A percentile compares a stretch with the other conserved stretches of the same genome.
Conservation (phyloP, 179 eudicot species). For the Camellia oleifera region DNA sequence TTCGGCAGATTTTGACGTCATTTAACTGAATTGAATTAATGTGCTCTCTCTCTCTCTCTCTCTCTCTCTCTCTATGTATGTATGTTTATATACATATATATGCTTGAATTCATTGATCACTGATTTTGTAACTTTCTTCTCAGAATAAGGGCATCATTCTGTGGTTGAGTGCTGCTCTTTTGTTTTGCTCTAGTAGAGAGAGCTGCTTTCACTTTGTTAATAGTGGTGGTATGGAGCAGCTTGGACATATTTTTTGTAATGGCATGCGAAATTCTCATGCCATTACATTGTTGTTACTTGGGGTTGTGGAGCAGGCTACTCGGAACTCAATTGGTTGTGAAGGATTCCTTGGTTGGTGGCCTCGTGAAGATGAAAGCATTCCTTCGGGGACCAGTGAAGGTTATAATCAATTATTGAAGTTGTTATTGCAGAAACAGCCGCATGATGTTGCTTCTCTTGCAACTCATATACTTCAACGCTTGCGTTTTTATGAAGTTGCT, state of each 20-base stretch:
- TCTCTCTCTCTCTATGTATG: neutral
- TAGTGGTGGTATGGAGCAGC: conserved; percentile 84
- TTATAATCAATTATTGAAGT: conserved; percentile 77
- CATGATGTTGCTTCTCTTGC: conserved; percentile 90
- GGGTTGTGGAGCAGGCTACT: conserved; percentile 89
- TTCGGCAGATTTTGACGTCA: neutral
- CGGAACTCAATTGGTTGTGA: conserved; percentile 86
- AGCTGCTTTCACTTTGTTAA: conserved; percentile 91
- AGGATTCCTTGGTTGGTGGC: conserved; percentile 99
- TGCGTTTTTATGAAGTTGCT: conserved; percentile 87
- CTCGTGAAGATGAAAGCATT: conserved; percentile 74
- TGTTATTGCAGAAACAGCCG: conserved; percentile 73
- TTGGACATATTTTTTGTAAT: conserved; percentile 47
- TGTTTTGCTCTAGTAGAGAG: conserved; percentile 80
- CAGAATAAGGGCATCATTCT: conserved; percentile 67
- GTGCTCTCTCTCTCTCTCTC: neutral
- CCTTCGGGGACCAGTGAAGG: conserved; percentile 83
- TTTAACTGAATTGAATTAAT: neutral
- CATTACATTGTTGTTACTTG: conserved; percentile 67
- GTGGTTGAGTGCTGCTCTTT: conserved; percentile 73
- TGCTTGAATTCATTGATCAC: conserved; percentile 5
- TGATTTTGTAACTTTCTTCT: conserved; percentile 21
- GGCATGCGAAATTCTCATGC: conserved; percentile 49
- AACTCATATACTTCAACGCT: conserved; percentile 85
- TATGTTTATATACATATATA: neutral